phyloP scores from a whole-genome alignment of 2,329 filamentous ascomycete species.

The Aspergillus sp. region DNA sequence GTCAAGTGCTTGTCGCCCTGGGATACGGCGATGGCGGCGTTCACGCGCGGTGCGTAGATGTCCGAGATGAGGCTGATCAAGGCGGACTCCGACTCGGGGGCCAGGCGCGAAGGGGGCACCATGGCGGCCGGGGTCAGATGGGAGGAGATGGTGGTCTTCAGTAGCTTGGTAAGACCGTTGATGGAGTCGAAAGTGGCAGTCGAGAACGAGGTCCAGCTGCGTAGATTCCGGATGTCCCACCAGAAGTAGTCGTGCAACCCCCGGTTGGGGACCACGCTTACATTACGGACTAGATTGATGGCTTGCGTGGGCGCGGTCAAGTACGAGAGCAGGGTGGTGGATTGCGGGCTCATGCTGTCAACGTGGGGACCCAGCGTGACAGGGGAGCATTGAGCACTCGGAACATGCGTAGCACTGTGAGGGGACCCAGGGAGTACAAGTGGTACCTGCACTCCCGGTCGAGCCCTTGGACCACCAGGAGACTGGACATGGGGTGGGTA shows the following conservation, averaged over 20 bases:
- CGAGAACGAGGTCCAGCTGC: constrained; percentile 79
- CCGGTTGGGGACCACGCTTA: constrained; percentile 67
- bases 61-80: constrained; percentile 73
- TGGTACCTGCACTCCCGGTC: constrained; percentile 29
- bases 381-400: constrained; percentile 28
- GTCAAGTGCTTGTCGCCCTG: constrained; percentile 62
- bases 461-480: constrained; percentile 41
- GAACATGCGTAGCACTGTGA: constrained; percentile 24
- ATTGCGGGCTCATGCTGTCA: constrained; percentile 27
- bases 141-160: constrained; percentile 63
- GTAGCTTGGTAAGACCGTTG: constrained; percentile 68
- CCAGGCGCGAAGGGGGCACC: constrained; percentile 51
- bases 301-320: constrained; percentile 78
- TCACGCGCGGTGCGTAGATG: constrained; percentile 83
- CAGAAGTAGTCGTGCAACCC: constrained; percentile 79
- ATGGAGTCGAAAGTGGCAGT: constrained; percentile 69
- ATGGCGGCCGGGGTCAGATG: constrained; percentile 37
- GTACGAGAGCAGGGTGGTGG: constrained; percentile 74
- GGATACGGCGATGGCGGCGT: constrained; percentile 75
- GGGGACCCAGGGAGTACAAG: constrained; percentile 30
- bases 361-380: constrained; percentile 21
- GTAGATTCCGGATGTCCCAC: constrained; percentile 91
- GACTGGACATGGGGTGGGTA: constrained; percentile 35
- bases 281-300: constrained; percentile 75
- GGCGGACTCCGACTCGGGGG: constrained; percentile 74